Base-by-base conservation (phyloP, 1,284 basidiomycete genomes). In the Leccinum subrobustum region DNA sequence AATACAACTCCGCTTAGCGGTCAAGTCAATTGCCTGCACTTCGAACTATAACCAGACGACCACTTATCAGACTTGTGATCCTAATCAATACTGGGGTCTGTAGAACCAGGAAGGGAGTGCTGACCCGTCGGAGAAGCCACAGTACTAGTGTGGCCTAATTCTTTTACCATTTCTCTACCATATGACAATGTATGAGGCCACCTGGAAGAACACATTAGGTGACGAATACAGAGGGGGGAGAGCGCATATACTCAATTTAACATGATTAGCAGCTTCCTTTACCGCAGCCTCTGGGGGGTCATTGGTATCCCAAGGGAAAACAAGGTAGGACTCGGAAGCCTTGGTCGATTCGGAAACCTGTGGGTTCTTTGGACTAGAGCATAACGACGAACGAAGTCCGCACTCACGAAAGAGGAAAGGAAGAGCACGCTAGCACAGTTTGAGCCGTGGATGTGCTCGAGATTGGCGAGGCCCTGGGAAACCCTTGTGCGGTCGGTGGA, bases 81-180 rank as follows among this genome's bases (percentile, higher is more conserved):
- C 23, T 39, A 31, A 23, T 6, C 20, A 1, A 37, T 6, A 3
- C 35, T 56, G 0, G 89, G 89, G 64, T 91, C 89, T 63, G 83
- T 82, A n/a, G 72, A 68, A 63, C 73, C 77, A 23, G 88, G 89
- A 33, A 92, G 75, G 1, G 87, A 74, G 73, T 97, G 95, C 95
- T 95, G 97, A 11, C 95, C 95, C 35, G 83, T 79, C 23, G 95
- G 94, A 52, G 91, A 94, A 5, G 94, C 93, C 16, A 88, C 73
- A 1, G 73, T 68, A 31, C 29, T 31, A 31, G 29, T 31, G 29
- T 31, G 29, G 29, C 29, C 29, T 11, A 31, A 31, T 31, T 31
- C 29, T 31, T 31, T 11, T 31, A 31, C 29, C 29, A 31, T 31
- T 31, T 31, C 29, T 31, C 29, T 31, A 31, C 29, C 29, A 31